Conservation (phyloP, 2,329 filamentous ascomycete genomes). For the Nemania serpens region DNA sequence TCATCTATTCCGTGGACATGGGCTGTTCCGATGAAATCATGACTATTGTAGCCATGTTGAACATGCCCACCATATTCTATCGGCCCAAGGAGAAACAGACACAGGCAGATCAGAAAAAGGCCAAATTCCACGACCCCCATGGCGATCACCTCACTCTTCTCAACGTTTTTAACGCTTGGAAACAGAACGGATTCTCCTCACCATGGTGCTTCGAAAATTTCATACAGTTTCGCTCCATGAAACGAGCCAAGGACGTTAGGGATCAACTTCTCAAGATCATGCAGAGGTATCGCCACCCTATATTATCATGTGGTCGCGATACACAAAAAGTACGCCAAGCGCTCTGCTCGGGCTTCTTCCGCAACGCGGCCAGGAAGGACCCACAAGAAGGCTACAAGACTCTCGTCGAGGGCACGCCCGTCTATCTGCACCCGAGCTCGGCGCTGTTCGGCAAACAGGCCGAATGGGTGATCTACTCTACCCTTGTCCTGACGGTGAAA, state of each 20-base stretch:
- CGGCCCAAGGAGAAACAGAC: constrained; percentile 96
- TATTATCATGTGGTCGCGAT: constrained; percentile 84
- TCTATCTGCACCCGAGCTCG: constrained; percentile 91
- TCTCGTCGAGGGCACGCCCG: constrained; percentile 89
- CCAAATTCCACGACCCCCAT: constrained; percentile 94
- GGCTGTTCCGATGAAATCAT: constrained; percentile 93
- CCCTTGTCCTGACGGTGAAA: constrained; percentile 88
- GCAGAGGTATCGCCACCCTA: constrained; percentile 81
- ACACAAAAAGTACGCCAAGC: constrained; percentile 87
- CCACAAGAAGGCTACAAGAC: constrained; percentile 98
- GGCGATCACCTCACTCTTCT: constrained; percentile 94
- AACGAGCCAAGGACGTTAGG: constrained; percentile 86
- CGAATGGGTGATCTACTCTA: constrained; percentile 95
- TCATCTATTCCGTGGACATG: constrained; percentile 86
- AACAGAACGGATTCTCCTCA: constrained; percentile 76
- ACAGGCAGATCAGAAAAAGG: constrained; percentile 95
- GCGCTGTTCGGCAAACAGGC: constrained; percentile 94
- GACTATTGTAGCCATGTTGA: constrained; percentile 93
- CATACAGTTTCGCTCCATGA: constrained; percentile 89
- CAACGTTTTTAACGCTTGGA: constrained; percentile 98
- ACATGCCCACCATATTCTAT: constrained; percentile 85
- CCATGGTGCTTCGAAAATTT: constrained; percentile 99
- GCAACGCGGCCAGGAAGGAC: constrained; percentile 92
- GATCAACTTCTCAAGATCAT: constrained; percentile 93
- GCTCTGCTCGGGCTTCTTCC: constrained; percentile 92